A percentile compares a stretch with the other conserved stretches of the same genome.
Evolutionary conservation across 2,329 filamentous ascomycete genomes (phyloP).

Genomic region (Magnaporthales sp.): DNA sequence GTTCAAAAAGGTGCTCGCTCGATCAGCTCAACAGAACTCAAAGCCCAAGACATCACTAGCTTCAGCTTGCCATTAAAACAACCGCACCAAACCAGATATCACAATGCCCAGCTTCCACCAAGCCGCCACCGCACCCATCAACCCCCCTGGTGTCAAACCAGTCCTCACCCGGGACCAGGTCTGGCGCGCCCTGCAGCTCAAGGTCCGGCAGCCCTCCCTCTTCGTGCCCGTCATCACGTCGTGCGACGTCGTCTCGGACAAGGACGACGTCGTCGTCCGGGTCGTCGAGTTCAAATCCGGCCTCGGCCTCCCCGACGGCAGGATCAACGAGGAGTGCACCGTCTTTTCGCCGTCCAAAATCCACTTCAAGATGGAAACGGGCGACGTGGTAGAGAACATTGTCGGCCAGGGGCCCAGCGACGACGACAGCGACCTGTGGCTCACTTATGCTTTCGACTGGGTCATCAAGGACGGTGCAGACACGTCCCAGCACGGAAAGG

Average conservation of each 20-base stretch:
- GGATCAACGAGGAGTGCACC: conserved; percentile 21
- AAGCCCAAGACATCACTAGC: no score
- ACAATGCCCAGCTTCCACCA: conserved; percentile 1
- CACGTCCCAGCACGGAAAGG: neutral
- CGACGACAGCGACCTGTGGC: conserved; percentile 16
- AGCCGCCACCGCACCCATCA: conserved; percentile 24
- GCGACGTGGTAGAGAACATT: conserved; percentile 22
- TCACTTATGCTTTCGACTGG: conserved; percentile 23
- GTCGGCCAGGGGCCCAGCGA: conserved; percentile 16
- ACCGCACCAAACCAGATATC: neutral
- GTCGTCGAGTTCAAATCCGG: conserved; percentile 20
- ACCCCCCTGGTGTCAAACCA: conserved; percentile 20
- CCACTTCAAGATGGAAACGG: conserved; percentile 21
- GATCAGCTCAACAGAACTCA: neutral
- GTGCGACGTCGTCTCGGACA: conserved; percentile 22
- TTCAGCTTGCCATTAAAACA: no score
- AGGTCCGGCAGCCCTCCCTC: conserved; percentile 24
- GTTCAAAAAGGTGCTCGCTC: neutral
- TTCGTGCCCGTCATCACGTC: conserved; percentile 26
- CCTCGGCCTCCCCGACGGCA: conserved; percentile 3
- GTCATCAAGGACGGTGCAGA: neutral
- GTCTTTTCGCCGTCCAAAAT: conserved; percentile 19
- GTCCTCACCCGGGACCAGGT: conserved; percentile 21
- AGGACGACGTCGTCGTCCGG: conserved; percentile 17
- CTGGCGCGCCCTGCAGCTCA: conserved; percentile 26